phyloP scores from a whole-genome alignment of 176 grass and related monocot species.

The Aegilops sharonensis region DNA sequence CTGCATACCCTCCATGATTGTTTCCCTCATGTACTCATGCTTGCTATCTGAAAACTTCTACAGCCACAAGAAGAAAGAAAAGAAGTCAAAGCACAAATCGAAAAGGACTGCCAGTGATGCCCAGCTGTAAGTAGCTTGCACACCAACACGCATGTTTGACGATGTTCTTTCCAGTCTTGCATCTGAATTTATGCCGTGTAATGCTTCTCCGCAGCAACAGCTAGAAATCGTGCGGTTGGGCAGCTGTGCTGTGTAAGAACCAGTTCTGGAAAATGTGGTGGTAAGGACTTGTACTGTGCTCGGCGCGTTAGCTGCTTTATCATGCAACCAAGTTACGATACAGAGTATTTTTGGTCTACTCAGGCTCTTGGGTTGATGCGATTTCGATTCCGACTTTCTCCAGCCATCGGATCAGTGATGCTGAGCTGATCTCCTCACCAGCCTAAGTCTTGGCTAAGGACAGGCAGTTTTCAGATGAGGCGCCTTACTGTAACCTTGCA shows the following conservation, averaged over 20 bases:
- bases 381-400: background rate
- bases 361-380: background rate
- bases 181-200: background rate
- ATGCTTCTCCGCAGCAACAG: background rate
- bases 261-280: background rate
- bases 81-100: conserved; percentile 78
- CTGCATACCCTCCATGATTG: background rate
- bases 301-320: background rate
- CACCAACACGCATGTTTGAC: background rate
- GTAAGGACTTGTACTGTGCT: conserved; percentile 11
- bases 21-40: background rate
- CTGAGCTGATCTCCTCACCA: background rate
- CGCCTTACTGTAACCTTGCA: background rate
- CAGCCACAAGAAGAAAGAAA: conserved; percentile 78
- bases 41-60: background rate
- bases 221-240: conserved; percentile 14
- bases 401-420: background rate
- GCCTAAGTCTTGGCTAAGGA: background rate
- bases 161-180: background rate
- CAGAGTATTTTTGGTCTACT: background rate
- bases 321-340: background rate
- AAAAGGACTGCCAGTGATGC: conserved; percentile 60
- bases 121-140: conserved; percentile 33
- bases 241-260: background rate
- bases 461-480: conserved; percentile 17